These are phyloP conservation scores for Lipomyces orientalis DNA, from an alignment of 805 yeast species.

Conservation along the genomic window DNA sequence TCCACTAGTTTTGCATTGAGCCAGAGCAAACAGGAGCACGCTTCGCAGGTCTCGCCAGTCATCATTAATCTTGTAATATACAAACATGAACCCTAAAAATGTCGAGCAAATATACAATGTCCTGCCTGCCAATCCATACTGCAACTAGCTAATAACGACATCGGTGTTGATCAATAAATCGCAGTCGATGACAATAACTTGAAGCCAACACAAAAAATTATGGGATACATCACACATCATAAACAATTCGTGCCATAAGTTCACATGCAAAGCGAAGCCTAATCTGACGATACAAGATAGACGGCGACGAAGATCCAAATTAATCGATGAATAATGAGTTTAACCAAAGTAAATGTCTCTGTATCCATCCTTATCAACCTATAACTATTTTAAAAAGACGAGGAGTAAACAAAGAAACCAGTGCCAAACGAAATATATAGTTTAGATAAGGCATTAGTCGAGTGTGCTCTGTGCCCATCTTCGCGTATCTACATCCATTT, in stretches of 20 bases:
- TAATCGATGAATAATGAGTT: background rate
- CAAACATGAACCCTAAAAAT: background rate
- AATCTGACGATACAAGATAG: background rate
- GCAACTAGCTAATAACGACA: background rate
- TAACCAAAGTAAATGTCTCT: background rate
- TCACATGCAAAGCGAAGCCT: too few relatives aligned
- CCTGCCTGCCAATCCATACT: background rate
- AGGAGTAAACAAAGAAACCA: background rate
- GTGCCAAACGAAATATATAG: background rate
- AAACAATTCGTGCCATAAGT: background rate
- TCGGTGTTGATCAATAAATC: background rate
- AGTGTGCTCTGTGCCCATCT: slow-evolving; percentile 29
- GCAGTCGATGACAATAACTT: too few relatives aligned
- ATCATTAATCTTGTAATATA: background rate
- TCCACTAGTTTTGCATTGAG: background rate
- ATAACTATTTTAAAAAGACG: background rate
- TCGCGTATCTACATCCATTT: slow-evolving; percentile 18
- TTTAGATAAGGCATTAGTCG: background rate
- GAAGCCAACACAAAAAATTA: background rate
- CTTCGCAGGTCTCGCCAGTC: background rate
- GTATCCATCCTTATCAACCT: background rate
- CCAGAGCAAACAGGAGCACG: background rate
- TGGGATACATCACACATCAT: too few relatives aligned
- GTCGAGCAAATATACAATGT: background rate
- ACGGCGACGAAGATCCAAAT: background rate